Base-by-base conservation (phyloP, 352 stramenopile species). In the Pythium insidiosum region DNA sequence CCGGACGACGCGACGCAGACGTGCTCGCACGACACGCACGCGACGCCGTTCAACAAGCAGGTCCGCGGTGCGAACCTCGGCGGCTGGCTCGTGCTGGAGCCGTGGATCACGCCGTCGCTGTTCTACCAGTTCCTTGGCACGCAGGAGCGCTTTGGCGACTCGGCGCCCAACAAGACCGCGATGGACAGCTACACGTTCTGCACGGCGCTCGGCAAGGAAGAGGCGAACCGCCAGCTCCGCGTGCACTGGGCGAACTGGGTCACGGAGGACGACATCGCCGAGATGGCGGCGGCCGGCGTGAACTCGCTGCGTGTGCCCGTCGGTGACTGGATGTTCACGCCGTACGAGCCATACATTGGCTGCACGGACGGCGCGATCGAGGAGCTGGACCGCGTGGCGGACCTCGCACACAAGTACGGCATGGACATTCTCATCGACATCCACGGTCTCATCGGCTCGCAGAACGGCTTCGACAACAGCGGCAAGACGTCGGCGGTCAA, bases 401-500 rank as follows among this genome's bases (percentile, higher is more conserved):
- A 95, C 53, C 83, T 93, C 55, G 74, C 73, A 2, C 61, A 71
- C 31, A 81, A 89, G 54, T 89, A 96, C 68, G 68, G 76, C 22
- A 73, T 98, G 19, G 62, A 76, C 21, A 66, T 97, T 18, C 53
- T 98, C 28, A 61, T 98, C n/a, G 94, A 98, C 60, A 82, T 98
- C 26, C 94, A 98, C 68, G 83, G 86, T 5, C 60, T 94, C 37
- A 86, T 94, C 34, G 90, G 84, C 18, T 95, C 77, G 26, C 90
- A 97, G 68, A 98, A 98, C 63, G 94, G 94, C 34, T 97, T 97
- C 56, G 94, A 98, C 63, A 98, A 98, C 62, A 94, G 74, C 22
- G 92, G 94, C 9, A 75, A 83, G 53, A 67, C 84, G 30, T 72
- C 84, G 25, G 68, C 84, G 5, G 84, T 97, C 56, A 72, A 94